A percentile compares a stretch with the other conserved stretches of the same genome.
Conservation (phyloP, 495 filamentous ascomycete genomes). For the Evernia prunastri region DNA sequence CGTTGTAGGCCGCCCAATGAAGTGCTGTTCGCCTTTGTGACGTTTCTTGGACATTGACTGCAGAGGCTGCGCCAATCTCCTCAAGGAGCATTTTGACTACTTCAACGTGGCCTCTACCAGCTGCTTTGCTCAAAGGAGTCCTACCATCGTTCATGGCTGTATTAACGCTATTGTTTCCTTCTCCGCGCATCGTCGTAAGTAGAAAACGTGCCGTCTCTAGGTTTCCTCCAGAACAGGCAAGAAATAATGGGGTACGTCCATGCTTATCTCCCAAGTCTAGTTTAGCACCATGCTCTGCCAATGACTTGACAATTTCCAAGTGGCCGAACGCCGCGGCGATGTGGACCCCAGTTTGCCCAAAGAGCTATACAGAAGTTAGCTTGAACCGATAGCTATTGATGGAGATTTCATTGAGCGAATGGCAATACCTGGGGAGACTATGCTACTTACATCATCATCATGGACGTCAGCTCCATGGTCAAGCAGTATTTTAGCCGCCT, state of each 20-base stretch:
- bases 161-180: too few relatives aligned
- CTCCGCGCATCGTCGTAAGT: background rate
- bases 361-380: background rate
- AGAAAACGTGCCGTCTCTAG: slow-evolving; percentile 4
- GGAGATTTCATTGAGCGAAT: background rate
- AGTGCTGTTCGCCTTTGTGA: background rate
- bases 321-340: background rate
- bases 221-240: background rate
- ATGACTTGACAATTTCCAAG: background rate
- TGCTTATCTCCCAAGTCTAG: background rate
- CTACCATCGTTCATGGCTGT: background rate
- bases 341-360: slow-evolving; percentile 3
- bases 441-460: slow-evolving; percentile 4
- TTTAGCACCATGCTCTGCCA: background rate
- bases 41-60: slow-evolving; percentile 5
- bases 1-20: slow-evolving; percentile 11
- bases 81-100: background rate
- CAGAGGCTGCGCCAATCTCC: background rate
- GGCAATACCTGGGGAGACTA: background rate
- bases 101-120: background rate
- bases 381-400: background rate
- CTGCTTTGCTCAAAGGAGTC: background rate
- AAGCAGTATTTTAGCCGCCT: slow-evolving; percentile 2
- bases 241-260: slow-evolving; percentile 1
- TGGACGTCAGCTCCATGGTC: slow-evolving; percentile 7